phyloP scores from a whole-genome alignment of 371 early-diverging fungal genomes.

The Dinochytrium kinnereticum region DNA sequence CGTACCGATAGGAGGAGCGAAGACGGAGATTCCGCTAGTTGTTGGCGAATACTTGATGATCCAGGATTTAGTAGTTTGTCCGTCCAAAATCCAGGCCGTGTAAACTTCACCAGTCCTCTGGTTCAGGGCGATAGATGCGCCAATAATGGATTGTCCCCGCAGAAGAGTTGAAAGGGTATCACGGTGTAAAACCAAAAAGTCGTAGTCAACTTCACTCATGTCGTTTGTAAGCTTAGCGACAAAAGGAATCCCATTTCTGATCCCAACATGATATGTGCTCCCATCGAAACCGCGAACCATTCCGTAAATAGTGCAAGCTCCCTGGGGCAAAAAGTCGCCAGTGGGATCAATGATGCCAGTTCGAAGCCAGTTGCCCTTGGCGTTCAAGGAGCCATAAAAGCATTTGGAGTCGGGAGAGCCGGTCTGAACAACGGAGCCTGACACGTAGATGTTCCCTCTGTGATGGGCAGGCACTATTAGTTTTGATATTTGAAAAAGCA shows the following conservation, averaged over 20 bases:
- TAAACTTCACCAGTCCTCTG: conserved; percentile 7
- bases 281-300: neutral
- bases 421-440: neutral
- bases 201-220: neutral
- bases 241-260: neutral
- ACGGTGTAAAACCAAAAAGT: neutral
- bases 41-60: neutral
- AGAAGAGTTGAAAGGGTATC: neutral
- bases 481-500: no score
- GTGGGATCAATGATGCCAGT: neutral
- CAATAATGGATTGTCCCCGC: neutral
- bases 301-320: neutral
- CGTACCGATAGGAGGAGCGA: neutral
- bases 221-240: neutral
- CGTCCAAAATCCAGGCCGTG: conserved; percentile 13
- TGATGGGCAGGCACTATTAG: neutral
- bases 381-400: neutral
- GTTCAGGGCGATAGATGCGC: conserved; percentile 1
- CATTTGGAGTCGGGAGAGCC: neutral
- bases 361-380: neutral
- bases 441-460: conserved; percentile 5
- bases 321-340: neutral
- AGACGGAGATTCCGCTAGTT: neutral
- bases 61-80: no score
- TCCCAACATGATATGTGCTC: conserved; percentile 1